Conservation (phyloP, 176 grass and related monocot genomes). For the Poa annua region DNA sequence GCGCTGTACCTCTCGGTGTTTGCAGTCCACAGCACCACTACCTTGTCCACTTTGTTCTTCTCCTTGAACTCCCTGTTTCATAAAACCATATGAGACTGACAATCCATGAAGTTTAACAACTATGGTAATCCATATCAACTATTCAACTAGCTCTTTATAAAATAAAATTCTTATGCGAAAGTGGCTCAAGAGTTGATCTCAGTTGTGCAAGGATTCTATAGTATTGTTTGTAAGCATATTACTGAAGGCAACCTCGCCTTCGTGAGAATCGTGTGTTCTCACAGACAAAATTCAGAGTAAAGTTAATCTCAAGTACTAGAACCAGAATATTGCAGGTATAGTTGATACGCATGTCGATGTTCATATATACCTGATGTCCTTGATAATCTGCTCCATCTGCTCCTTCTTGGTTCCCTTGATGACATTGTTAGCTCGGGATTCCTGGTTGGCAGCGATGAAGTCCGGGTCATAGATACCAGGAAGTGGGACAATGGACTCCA, state of each 20-base stretch:
- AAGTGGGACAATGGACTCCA: conserved; percentile 92
- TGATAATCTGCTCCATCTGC: conserved; percentile 84
- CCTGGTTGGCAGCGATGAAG: conserved; percentile 94
- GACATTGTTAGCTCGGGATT: conserved; percentile 63
- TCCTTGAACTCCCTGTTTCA: conserved; percentile 94
- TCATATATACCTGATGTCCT: conserved; percentile 90
- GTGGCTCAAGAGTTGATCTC: conserved; percentile 14
- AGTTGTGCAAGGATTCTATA: background rate
- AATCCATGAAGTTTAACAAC: background rate
- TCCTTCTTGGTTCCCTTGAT: conserved; percentile 86
- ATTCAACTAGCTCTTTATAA: background rate
- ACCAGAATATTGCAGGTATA: background rate
- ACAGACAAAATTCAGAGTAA: background rate
- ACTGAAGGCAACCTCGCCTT: background rate
- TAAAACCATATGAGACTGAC: conserved; percentile 15
- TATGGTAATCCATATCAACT: background rate
- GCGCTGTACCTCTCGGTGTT: conserved; percentile 96
- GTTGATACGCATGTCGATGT: background rate
- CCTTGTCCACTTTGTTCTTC: conserved; percentile 86
- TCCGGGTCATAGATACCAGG: conserved; percentile 86
- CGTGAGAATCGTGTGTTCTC: background rate
- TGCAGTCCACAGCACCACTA: conserved; percentile 96
- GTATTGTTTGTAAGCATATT: background rate
- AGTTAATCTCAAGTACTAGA: background rate
- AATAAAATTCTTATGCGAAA: background rate